phyloP scores from a whole-genome alignment of 352 stramenopile genomes.

The Pythium brassicae region DNA sequence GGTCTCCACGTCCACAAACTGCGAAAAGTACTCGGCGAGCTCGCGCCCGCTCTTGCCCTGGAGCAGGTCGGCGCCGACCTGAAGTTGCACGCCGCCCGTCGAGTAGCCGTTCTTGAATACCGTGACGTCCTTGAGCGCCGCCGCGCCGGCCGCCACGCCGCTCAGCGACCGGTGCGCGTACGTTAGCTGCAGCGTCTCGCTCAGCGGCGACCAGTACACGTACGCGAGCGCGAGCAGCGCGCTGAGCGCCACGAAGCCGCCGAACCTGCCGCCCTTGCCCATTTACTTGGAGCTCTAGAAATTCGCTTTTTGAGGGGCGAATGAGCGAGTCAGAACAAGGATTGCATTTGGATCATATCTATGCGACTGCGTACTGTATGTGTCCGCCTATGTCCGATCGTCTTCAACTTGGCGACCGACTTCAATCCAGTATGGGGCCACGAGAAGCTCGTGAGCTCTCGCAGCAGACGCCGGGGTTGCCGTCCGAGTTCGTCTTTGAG shows the following conservation, averaged over 20 bases:
- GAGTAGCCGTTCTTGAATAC: slow-evolving; percentile 81
- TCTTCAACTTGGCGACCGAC: too few species aligned
- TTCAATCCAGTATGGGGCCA: too few species aligned
- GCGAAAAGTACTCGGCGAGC: slow-evolving; percentile 74
- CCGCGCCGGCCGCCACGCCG: slow-evolving; percentile 20
- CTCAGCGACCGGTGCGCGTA: slow-evolving; percentile 50
- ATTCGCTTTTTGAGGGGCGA: too few species aligned
- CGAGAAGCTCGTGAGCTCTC: too few species aligned
- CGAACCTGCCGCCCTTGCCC: slow-evolving; percentile 43
- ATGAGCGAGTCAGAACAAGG: not conserved
- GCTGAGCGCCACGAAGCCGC: slow-evolving; percentile 34
- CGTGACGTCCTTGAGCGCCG: slow-evolving; percentile 58
- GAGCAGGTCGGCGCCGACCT: slow-evolving; percentile 57
- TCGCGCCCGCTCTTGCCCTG: slow-evolving; percentile 40
- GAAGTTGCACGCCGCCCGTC: slow-evolving; percentile 66
- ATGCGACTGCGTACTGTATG: too few species aligned
- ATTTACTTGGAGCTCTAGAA: too few species aligned
- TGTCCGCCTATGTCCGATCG: too few species aligned
- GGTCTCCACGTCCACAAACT: slow-evolving; percentile 73
- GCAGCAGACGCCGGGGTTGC: too few species aligned
- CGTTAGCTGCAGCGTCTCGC: slow-evolving; percentile 63
- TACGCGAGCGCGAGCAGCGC: slow-evolving; percentile 38
- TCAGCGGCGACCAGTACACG: slow-evolving; percentile 49
- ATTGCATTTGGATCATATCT: too few species aligned
- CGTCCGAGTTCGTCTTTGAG: too few species aligned